Conservation (phyloP, 208 protist species). For the Trypanosoma platydactyli region DNA sequence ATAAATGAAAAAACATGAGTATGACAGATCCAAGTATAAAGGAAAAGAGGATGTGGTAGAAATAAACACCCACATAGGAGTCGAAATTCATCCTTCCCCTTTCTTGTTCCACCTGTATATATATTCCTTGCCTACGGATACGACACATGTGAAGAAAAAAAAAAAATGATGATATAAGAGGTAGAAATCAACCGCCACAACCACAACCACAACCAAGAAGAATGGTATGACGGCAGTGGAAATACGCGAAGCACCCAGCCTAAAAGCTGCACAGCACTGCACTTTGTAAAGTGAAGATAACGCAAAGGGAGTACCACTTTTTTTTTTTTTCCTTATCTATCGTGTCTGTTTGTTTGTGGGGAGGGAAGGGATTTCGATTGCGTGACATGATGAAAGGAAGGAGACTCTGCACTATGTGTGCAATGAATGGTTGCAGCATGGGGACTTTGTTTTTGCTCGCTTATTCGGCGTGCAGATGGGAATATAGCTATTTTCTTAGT, state of each 20-base stretch:
- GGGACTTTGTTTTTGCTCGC: no score
- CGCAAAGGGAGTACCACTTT: not conserved
- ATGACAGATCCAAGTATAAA: constrained; percentile 22
- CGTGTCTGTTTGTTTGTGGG: not conserved
- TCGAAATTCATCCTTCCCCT: constrained; percentile 12
- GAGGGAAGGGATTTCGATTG: no score
- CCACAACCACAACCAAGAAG: not conserved
- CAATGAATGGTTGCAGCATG: not conserved
- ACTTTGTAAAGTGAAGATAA: no score
- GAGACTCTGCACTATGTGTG: not conserved
- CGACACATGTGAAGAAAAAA: no score
- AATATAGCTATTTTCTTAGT: not conserved
- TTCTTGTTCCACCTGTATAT: not conserved
- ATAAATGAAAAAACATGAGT: constrained; percentile 19
- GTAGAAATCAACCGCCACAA: no score
- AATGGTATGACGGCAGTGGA: no score
- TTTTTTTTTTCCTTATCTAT: constrained; percentile 7
- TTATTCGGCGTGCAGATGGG: no score
- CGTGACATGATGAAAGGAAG: no score
- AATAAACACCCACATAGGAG: constrained; percentile 14
- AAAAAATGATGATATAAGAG: no score
- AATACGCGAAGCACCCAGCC: no score
- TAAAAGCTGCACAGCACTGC: no score
- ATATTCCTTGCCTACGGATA: no score
- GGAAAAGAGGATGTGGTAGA: constrained; percentile 21